Evolutionary conservation across 192 early-diverging fungal genomes (phyloP), one percentile per base, ranked within the genome.

Genomic region (Phycomyces blakesleeanus): DNA sequence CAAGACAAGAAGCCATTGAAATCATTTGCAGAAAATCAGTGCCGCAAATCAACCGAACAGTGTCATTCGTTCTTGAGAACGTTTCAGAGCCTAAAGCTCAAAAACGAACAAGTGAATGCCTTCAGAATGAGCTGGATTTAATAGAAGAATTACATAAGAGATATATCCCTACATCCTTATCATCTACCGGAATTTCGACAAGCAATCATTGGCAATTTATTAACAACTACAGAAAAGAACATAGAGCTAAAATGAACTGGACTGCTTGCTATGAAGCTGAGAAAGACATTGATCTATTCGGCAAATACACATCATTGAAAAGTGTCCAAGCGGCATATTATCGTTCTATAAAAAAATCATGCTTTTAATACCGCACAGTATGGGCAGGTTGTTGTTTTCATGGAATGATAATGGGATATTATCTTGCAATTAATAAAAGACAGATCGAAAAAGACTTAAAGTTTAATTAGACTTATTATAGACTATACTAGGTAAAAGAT

Each of bases 271-370:
- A 54, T 54, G 18, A 54, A 54, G 21, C 52, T 25, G 52, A 14
- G 10, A 54, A 24, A 34, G 7, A 34, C 29, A 34, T 34, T 34
- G 29, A 7, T 34, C 29, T 34, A 34, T 2, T 54, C 4, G 25
- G 6, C 52, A 54, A 54, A 21, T 54, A 54, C 12, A 54, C 5
- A 54, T 54, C 21, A 54, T 24, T 54, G 52, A 54, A 54, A 21
- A 54, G 24, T 14, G 4, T 12, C 18, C 21, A 54, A 54, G 52
- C 12, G 20, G 21, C 52, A 26, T 54, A 54, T 3, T 24, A 25
- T 54, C 24, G 24, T 20, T n/a, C 22, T 25, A 9, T 26, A 14
- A 54, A 54, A 5, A 24, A 34, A 34, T 5, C 29, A 34, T 7
- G 29, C 29, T 34, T 34, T 34, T 34, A 2, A 34, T 34, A 34